Conservation (phyloP, 345 rosid species). For the Geranium brycei region DNA sequence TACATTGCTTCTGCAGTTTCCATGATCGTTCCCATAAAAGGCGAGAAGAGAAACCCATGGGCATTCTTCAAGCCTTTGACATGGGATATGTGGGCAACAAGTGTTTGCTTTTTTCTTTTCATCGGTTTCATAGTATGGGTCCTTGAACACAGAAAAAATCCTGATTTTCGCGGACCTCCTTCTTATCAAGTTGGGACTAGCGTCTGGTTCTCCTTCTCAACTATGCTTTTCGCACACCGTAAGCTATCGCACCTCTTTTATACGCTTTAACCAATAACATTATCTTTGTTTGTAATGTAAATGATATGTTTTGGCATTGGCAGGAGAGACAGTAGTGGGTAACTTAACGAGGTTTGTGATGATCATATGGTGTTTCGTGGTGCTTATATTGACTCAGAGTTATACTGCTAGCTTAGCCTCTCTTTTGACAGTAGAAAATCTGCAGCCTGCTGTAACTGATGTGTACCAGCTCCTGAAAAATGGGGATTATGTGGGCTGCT, state of each 20-base stretch:
- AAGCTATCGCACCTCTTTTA: slow-evolving; percentile 4
- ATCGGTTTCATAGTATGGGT: slow-evolving; percentile 35
- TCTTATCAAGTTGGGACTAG: slow-evolving; percentile 24
- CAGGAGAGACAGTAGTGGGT: slow-evolving; percentile 37
- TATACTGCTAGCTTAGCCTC: slow-evolving; percentile 43
- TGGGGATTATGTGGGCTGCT: slow-evolving; percentile 22
- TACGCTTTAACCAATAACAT: not conserved
- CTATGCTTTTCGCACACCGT: slow-evolving; percentile 43
- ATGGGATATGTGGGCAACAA: slow-evolving; percentile 34
- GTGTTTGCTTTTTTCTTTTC: slow-evolving; percentile 23
- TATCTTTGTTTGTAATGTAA: not conserved
- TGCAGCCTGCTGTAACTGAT: slow-evolving; percentile 16
- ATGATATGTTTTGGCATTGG: not conserved
- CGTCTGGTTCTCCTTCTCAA: slow-evolving; percentile 38
- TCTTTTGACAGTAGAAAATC: slow-evolving; percentile 27
- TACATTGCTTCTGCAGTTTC: slow-evolving; percentile 31
- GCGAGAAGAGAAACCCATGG: slow-evolving; percentile 26
- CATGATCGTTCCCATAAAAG: slow-evolving; percentile 23
- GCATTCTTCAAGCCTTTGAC: slow-evolving; percentile 40
- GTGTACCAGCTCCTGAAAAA: slow-evolving; percentile 6
- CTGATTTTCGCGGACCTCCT: not conserved
- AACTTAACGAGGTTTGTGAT: slow-evolving; percentile 35
- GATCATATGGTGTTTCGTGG: slow-evolving; percentile 40
- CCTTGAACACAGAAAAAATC: slow-evolving; percentile 30
- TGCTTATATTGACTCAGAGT: slow-evolving; percentile 34